Evolutionary conservation across 2,329 filamentous ascomycete species (phyloP), one percentile per base, ranked within the genome.

Genomic region (Trichoderma sp.): DNA sequence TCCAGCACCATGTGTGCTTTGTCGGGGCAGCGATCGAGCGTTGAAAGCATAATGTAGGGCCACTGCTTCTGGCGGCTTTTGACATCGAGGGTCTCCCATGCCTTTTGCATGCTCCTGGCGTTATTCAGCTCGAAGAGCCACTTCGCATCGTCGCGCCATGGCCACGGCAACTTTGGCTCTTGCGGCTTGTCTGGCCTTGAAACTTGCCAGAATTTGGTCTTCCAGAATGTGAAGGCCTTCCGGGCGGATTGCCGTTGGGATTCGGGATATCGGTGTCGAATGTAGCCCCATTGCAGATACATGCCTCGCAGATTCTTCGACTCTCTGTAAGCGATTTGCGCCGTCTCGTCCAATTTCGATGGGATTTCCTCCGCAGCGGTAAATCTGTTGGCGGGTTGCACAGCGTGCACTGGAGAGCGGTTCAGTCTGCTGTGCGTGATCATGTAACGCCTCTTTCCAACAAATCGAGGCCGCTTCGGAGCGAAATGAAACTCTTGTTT

Each of bases 31-130:
- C 65, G 67, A 47, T 72, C 69, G 43, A 81, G 63, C 1, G 77
- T 74, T 1, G 75, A 76, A 6, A 80, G 66, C 73, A 81, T 78
- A 19, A 74, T 57, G 5, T 64, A 56, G 5, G 73, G 73, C 78
- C 77, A 80, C 30, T 67, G 67, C 12, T 66, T 45, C 30, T 66
- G 66, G 30, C 75, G 72, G 54, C 66, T 62, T 26, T 73, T 67
- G 2, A 64, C 9, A 3, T 76, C 69, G 5, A 77, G 59, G 9
- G 58, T 57, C 14, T 71, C 62, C 77, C 80, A 81, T 1, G 72
- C 71, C 12, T 66, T 68, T 24, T 69, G 71, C 74, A 81, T 78
- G 7, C 67, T 67, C 0, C 73, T 68, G 10, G 72, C 60, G 26
- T 63, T 69, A 3, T 74, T 70, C 12, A 73, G 66, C 34, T 73